Base-by-base conservation (phyloP, 805 yeast species). In the Pichia exigua region DNA sequence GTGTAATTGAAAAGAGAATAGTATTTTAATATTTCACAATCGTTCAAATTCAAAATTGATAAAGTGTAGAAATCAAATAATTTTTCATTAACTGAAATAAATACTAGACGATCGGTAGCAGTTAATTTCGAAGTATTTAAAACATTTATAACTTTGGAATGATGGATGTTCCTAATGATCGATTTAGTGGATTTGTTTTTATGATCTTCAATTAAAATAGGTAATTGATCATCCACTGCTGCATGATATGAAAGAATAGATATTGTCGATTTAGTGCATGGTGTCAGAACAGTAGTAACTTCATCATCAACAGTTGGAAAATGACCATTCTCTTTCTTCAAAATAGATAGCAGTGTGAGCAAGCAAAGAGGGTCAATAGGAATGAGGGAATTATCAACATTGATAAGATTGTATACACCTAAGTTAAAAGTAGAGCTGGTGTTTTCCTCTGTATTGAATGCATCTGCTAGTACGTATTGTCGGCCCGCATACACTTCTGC, bases 141-240 rank as follows among this genome's bases (percentile, higher is more conserved):
- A 17, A 73, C 70, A 44, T 70, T 67, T 22, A 74, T 65, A 7
- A 69, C 58, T 0, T 67, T 59, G 2, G 72, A 61, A 6, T 72
- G 65, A 53, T 78, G 67, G 11, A 72, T 61, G 26, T 63, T 61
- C 46, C 77, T 64, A 44, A 57, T 66, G 2, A 64, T 57, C 26
- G 60, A 56, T 12, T 64, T 56, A 8, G 44, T 38, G 27, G 54
- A 62, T 46, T 67, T 77, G 57, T 63, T 58, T 17, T 65, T 57
- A 26, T 59, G 67, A 55, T 74, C 81, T 58, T 83, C 88, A 2
- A 83, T 66, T 13, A 81, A 65, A 1, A 82, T 65, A 0, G 89
- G 89, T 20, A 83, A 61, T 21, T 73, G 72, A 15, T 74, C 73
- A 51, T 74, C 72, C 2, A 73, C 68, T 1, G 83, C 68, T 1